Conservation (phyloP, 2,329 filamentous ascomycete genomes). For the Pseudogymnoascus sp. region DNA sequence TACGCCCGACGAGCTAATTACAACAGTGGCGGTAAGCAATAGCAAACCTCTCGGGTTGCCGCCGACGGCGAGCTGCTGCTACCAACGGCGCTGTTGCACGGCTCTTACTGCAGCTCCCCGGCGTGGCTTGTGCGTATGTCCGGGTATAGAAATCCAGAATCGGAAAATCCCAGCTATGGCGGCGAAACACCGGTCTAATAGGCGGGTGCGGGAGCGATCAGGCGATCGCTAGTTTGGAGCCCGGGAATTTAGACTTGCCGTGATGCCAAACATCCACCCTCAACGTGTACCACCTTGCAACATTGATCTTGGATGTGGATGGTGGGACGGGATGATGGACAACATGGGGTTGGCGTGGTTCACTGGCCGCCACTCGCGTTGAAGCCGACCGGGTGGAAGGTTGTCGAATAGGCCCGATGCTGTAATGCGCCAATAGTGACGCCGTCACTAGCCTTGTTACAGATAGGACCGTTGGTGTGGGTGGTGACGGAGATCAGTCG, state of each 20-base stretch:
- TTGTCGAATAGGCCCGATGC: slow-evolving; percentile 6
- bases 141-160: background rate
- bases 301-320: background rate
- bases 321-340: background rate
- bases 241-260: background rate
- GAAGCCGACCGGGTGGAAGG: slow-evolving; percentile 1
- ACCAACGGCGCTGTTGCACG: background rate
- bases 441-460: slow-evolving; percentile 5
- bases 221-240: background rate
- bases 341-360: background rate
- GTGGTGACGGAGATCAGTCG: background rate
- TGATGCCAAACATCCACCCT: background rate
- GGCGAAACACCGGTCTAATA: background rate
- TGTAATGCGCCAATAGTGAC: background rate
- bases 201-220: slow-evolving; percentile 5
- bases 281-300: background rate
- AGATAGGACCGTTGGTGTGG: slow-evolving; percentile 4
- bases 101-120: background rate
- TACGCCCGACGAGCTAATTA: background rate
- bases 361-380: slow-evolving; percentile 4
- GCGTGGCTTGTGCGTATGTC: background rate
- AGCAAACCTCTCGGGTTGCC: background rate
- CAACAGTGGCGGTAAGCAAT: background rate
- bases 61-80: background rate
- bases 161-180: background rate